Evolutionary conservation across 2,329 filamentous ascomycete species (phyloP), one percentile per base, ranked within the genome.

Genomic region (Hymenoscyphus scutula): DNA sequence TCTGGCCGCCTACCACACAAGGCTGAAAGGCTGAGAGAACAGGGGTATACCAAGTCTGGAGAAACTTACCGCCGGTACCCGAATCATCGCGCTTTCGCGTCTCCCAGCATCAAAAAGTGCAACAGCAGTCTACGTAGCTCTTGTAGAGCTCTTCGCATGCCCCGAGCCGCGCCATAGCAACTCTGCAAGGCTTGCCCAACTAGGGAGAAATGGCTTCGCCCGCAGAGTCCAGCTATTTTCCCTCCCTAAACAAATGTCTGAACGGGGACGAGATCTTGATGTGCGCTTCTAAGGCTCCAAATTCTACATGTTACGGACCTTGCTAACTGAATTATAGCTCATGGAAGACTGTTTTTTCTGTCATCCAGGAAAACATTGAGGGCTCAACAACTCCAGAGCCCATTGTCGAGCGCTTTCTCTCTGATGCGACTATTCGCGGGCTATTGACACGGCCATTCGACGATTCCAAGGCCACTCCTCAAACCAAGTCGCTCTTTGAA

Each of bases 161-260:
- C 70, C 69, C 60, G 58, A 61, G 62, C 65, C 68, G 70, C 64
- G 55, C 62, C 59, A 56, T 62, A 57, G 58, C 63, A 60, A 61
- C 57, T 67, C 56, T 67, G 63, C 69, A 62, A 68, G 66, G 66
- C 69, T 70, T 71, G 65, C 78, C 81, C 78, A 82, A 78, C 77
- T 77, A 78, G 76, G 79, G 64, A 68, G 68, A 63, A 80, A 92
- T 92, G 89, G 89, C 87, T 80, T 83, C 87, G 77, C 79, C 85
- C 74, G 83, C 85, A 73, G 88, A 89, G 78, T 80, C 81, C 74
- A 81, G 84, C 75, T 95, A 93, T 79, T 90, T 96, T 73, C 91
- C 93, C 74, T 86, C 92, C 74, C 82, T 97, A 77, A 89, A 92
- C 77, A 87, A 90, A 75, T 96, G 91, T 79, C 83, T 98, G 73